Base-by-base conservation (phyloP, 805 yeast species). In the Candida boleticola region DNA sequence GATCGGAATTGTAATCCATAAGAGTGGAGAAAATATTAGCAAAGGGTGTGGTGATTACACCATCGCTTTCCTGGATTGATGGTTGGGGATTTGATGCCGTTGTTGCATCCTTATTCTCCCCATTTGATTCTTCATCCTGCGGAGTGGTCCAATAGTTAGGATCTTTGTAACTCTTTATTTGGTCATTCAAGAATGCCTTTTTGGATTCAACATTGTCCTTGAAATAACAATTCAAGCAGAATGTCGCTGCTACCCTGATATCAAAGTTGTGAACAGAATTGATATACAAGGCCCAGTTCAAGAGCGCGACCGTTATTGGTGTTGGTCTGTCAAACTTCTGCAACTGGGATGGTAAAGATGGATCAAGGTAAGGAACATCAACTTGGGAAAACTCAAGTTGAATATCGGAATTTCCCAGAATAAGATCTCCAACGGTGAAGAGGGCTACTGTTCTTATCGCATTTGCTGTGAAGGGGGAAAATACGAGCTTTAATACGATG, bases 311-410 rank as follows among this genome's bases (percentile, higher is more conserved):
- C 0, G 84, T 71, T 0, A 87, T 95, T 0, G 97, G 92, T 2
- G 88, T 63, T 1, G 61, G 55, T 35, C 47, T 52, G 34, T 59
- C 62, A 32, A 54, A 67, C 1, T 55, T 32, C 41, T 68, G 73
- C 14, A 63, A 48, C 42, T 64, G 73, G 1, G 76, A 41, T 0
- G 82, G 80, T 40, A 79, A 54, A 4, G 83, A 70, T 9, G 96
- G 89, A 54, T 89, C 97, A 42, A 90, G 71, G 56, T 83, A 88
- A 0, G 99, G 99, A 5, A 93, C 97, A 60, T 93, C 98, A 11
- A 92, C 82, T 41, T 80, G 81, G 1, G 89, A 73, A 52, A 92
- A 84, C 44, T 79, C 79, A 11, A 67, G 64, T 60, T 93, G 99
- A 26, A 85, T 74, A 2, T 70, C 76, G 2, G 71, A 61, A 57